phyloP scores from a whole-genome alignment of 768 basidiomycete species.

The Russula dissimulans region DNA sequence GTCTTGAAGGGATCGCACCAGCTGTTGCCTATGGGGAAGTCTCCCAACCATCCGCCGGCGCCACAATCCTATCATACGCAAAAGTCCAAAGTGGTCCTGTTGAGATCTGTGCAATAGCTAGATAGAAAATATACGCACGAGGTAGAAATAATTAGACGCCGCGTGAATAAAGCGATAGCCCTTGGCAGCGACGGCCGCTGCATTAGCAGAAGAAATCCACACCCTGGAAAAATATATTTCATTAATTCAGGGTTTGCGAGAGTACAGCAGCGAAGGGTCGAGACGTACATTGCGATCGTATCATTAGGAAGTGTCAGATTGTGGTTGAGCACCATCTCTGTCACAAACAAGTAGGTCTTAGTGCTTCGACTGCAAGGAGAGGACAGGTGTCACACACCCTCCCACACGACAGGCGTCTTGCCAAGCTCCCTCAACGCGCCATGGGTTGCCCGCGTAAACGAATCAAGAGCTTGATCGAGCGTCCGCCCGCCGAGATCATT shows the following conservation, averaged over 20 bases:
- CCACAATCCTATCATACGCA: constrained; percentile 47
- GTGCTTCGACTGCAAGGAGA: neutral
- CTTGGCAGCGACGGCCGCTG: constrained; percentile 46
- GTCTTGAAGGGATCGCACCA: constrained; percentile 79
- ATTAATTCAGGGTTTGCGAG: neutral
- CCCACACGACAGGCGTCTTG: constrained; percentile 79
- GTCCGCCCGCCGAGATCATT: constrained; percentile 38
- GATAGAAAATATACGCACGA: constrained; percentile 29
- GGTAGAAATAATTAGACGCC: constrained; percentile 70
- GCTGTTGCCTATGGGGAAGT: constrained; percentile 38
- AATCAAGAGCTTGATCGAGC: constrained; percentile 52
- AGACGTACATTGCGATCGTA: constrained; percentile 6
- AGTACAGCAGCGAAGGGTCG: neutral
- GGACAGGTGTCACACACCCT: constrained; percentile 35
- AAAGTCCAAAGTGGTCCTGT: neutral
- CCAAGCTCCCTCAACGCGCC: constrained; percentile 40
- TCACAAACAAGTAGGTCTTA: neutral
- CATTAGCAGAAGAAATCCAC: constrained; percentile 63
- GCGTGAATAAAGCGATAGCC: constrained; percentile 59
- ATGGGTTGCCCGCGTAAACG: constrained; percentile 56
- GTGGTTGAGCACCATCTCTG: neutral
- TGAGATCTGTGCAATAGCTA: neutral
- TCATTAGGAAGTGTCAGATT: constrained; percentile 1
- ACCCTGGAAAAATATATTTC: constrained; percentile 33
- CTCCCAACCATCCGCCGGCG: constrained; percentile 60